These are phyloP conservation scores for Solanum chilense DNA, from an alignment of 257 asterid genomes.

Conservation along the genomic window DNA sequence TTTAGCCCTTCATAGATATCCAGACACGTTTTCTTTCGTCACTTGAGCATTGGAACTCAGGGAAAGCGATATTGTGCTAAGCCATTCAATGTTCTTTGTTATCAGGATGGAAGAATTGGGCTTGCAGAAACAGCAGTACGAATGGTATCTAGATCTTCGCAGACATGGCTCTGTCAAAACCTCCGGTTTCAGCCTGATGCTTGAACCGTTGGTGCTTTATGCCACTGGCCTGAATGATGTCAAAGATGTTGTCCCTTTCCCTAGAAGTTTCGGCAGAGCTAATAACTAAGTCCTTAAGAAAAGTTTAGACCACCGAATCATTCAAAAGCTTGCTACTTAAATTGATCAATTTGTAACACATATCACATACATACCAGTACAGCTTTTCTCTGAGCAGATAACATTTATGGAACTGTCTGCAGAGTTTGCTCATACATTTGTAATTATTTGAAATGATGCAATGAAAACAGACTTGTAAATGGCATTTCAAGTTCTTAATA, in stretches of 20 bases:
- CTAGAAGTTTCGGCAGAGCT: slow-evolving; percentile 58
- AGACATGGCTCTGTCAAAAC: slow-evolving; percentile 54
- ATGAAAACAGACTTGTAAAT: neutral
- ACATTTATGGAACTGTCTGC: neutral
- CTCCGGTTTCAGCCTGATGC: slow-evolving; percentile 53
- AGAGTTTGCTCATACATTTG: neutral
- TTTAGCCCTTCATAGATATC: neutral
- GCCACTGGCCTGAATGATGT: slow-evolving; percentile 82
- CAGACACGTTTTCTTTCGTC: neutral
- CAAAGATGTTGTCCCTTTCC: slow-evolving; percentile 78
- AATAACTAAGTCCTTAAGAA: slow-evolving; percentile 20
- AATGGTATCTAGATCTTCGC: slow-evolving; percentile 84
- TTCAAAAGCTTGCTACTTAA: neutral
- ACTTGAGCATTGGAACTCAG: neutral
- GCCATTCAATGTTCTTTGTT: neutral
- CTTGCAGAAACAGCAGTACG: slow-evolving; percentile 43
- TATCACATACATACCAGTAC: neutral
- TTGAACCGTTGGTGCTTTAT: slow-evolving; percentile 60
- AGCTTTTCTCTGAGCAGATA: neutral
- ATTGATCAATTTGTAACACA: neutral
- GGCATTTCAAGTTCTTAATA: neutral
- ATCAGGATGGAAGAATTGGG: slow-evolving; percentile 62
- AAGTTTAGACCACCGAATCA: neutral
- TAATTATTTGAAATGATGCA: neutral
- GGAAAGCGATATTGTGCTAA: neutral